phyloP scores from a whole-genome alignment of 805 yeast genomes.

The Grigorovia yakushimaensis region DNA sequence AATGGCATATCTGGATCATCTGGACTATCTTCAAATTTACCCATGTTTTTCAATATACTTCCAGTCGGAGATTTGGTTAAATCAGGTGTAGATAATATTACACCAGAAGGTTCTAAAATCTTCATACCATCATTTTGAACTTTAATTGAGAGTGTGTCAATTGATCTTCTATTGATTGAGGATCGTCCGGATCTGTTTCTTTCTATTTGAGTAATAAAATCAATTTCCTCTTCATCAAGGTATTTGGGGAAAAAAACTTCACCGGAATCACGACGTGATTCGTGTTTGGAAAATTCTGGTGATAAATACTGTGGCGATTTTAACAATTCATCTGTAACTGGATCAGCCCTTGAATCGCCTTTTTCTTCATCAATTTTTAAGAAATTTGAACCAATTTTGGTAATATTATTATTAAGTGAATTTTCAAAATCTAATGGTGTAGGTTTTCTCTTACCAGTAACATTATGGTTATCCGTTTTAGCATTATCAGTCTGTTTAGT shows the following conservation, averaged over 20 bases:
- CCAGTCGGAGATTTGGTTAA: constrained; percentile 30
- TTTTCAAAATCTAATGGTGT: constrained; percentile 23
- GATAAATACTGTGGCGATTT: constrained; percentile 1
- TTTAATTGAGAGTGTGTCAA: constrained; percentile 30
- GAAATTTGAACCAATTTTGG: background rate
- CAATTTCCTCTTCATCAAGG: constrained; percentile 57
- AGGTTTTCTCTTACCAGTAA: constrained; percentile 13
- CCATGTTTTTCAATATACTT: constrained; percentile 28
- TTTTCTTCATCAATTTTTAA: background rate
- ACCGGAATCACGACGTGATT: constrained; percentile 31
- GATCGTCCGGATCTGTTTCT: constrained; percentile 55
- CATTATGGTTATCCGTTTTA: background rate
- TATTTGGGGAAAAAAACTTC: constrained; percentile 66
- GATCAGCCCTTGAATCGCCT: background rate
- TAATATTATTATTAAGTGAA: constrained; percentile 1
- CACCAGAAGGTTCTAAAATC: constrained; percentile 30
- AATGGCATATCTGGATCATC: constrained; percentile 9
- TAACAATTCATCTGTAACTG: background rate
- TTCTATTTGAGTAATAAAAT: constrained; percentile 63
- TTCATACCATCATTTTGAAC: constrained; percentile 41
- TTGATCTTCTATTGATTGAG: constrained; percentile 21
- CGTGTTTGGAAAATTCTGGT: constrained; percentile 3
- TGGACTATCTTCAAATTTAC: constrained; percentile 15
- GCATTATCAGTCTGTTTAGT: background rate
- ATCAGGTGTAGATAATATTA: constrained; percentile 29